Evolutionary conservation across 805 yeast genomes (phyloP).

Genomic region (Metschnikowia sp.): DNA sequence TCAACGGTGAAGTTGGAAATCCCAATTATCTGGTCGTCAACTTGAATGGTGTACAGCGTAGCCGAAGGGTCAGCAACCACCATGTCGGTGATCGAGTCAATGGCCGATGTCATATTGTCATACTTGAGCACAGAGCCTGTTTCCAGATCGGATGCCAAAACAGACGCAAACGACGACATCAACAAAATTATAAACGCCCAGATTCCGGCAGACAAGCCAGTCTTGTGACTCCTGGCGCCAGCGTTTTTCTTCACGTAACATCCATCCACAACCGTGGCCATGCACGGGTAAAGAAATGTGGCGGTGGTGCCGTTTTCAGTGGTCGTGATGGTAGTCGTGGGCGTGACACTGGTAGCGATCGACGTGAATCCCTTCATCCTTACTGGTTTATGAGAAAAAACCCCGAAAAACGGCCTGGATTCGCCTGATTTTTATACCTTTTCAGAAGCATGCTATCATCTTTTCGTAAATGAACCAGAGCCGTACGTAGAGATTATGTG

Average conservation of each 20-base stretch:
- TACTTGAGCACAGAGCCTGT: not conserved
- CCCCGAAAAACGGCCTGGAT: not conserved
- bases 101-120: conserved; percentile 1
- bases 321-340: not conserved
- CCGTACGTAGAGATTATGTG: too few relatives aligned
- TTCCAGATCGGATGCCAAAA: not conserved
- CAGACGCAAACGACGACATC: not conserved
- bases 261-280: not conserved
- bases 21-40: not conserved
- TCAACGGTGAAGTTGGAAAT: not conserved
- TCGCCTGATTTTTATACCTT: not conserved
- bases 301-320: not conserved
- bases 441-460: not conserved
- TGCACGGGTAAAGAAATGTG: not conserved
- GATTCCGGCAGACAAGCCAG: not conserved
- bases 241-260: not conserved
- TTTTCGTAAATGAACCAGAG: too few relatives aligned
- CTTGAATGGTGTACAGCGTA: not conserved
- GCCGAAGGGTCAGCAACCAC: not conserved
- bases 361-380: not conserved
- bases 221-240: not conserved
- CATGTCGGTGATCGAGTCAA: not conserved
- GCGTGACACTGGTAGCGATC: not conserved
- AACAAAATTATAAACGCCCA: not conserved
- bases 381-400: not conserved